Base-by-base conservation (phyloP, 768 basidiomycete genomes). In the Pisolithus microcarpus region DNA sequence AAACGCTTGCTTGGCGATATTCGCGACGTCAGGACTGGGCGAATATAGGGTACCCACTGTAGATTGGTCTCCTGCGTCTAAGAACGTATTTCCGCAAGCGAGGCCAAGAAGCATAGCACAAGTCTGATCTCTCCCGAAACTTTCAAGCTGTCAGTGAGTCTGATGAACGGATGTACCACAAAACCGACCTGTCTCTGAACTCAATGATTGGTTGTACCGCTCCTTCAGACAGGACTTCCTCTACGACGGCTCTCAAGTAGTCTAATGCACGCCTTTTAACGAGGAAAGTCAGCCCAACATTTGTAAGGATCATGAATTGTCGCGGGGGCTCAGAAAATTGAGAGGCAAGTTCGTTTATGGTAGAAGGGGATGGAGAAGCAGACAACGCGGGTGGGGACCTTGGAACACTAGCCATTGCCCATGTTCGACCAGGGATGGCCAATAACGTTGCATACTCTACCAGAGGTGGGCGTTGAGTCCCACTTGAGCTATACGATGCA, bases 21-120 rank as follows among this genome's bases (percentile, higher is more conserved):
- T 75, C 18, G 78, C 78, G 43, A 87, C 72, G 45, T 90, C 86
- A 3, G 84, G 72, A 57, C 71, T 77, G 39, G 82, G 67, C 40
- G 71, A 75, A 34, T 70, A 74, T 48, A 86, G 71, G 3, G 68
- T 74, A 19, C 78, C 71, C 11, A 67, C 49, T 10, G 69, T 63
- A 21, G 75, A 66, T 46, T 73, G 73, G 45, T 80, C 79, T n/a
- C 70, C 69, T 26, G 72, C 66, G 52, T 87, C 83, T 49, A 92
- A 67, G 67, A 85, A 91, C 1, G 84, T 84, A 65, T 92, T 93
- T 34, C 87, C 88, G 52, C 86, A 79, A 0, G 91, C 89, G 50
- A 97, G 76, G 10, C 84, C 87, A 13, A 95, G 76, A 16, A 91
- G 79, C 88, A 96, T 94, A 5, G 90, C 85, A 59, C 91, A 94